These are phyloP conservation scores for Effrenium voratum DNA, from an alignment of 73 alveolate species.

Conservation along the genomic window DNA sequence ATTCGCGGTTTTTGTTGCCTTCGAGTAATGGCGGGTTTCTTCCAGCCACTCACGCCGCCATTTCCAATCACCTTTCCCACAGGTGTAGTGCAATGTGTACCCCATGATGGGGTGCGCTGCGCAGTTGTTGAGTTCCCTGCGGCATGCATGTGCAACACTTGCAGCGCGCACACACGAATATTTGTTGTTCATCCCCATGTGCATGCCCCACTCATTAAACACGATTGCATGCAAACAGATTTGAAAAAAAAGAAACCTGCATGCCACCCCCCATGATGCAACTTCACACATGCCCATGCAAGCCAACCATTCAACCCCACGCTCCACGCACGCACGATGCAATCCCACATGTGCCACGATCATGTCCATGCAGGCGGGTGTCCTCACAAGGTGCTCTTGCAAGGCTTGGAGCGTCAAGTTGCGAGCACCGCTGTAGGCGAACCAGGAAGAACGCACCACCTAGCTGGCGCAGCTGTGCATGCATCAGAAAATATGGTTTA, in stretches of 20 bases:
- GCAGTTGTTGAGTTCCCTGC: too few species aligned
- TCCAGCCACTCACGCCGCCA: conserved; percentile 22
- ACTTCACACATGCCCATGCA: neutral
- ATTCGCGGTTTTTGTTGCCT: neutral
- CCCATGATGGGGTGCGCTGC: too few species aligned
- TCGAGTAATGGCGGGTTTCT: neutral
- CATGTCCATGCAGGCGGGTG: neutral
- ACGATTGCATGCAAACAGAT: neutral
- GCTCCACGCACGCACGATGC: neutral
- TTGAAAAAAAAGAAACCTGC: neutral
- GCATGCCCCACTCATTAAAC: too few species aligned
- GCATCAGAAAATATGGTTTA: neutral
- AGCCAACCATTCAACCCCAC: neutral
- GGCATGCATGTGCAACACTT: too few species aligned
- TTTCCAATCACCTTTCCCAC: conserved; percentile 33
- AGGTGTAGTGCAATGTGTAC: too few species aligned
- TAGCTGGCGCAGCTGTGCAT: neutral
- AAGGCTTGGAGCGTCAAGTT: neutral
- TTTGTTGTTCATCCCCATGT: too few species aligned
- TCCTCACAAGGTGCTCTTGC: neutral
- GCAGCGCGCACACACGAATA: too few species aligned
- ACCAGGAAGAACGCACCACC: neutral
- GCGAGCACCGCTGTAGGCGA: neutral
- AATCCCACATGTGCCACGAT: too few species aligned
- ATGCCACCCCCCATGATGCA: neutral